phyloP scores from a whole-genome alignment of 1,139 yeast species.

The Suhomyces taliae region DNA sequence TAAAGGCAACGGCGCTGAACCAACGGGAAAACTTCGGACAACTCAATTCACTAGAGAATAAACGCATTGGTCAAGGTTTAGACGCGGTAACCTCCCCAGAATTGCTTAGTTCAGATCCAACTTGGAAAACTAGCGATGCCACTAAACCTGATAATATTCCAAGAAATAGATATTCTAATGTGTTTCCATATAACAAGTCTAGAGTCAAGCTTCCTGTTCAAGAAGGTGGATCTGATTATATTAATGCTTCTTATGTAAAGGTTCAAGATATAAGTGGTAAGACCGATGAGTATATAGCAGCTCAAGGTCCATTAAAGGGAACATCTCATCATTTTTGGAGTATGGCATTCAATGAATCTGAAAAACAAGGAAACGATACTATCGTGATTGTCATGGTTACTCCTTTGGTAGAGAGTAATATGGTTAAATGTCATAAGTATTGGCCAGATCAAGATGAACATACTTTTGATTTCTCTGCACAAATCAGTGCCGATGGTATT shows the following conservation, averaged over 20 bases:
- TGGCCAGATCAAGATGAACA: slow-evolving; percentile 54
- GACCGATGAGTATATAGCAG: slow-evolving; percentile 33
- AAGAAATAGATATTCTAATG: slow-evolving; percentile 45
- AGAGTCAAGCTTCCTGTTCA: slow-evolving; percentile 34
- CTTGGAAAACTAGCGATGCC: slow-evolving; percentile 15
- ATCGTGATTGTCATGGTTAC: slow-evolving; percentile 85
- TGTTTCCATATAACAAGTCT: slow-evolving; percentile 42
- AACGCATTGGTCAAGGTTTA: slow-evolving; percentile 9
- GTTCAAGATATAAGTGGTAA: slow-evolving; percentile 13
- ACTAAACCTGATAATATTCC: slow-evolving; percentile 15
- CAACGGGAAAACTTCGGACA: slow-evolving; percentile 16
- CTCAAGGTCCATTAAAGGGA: slow-evolving; percentile 60
- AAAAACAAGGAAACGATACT: slow-evolving; percentile 31
- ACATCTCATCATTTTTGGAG: slow-evolving; percentile 83
- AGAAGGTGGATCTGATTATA: slow-evolving; percentile 30
- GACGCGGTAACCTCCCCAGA: slow-evolving; percentile 1
- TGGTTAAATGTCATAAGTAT: slow-evolving; percentile 69
- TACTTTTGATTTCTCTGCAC: slow-evolving; percentile 21
- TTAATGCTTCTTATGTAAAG: slow-evolving; percentile 42
- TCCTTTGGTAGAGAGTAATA: slow-evolving; percentile 61
- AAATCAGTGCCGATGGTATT: slow-evolving; percentile 26
- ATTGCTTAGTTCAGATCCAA: neutral
- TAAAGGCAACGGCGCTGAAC: slow-evolving; percentile 9
- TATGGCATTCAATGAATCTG: slow-evolving; percentile 62
- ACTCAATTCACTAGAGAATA: slow-evolving; percentile 13